A percentile compares a stretch with the other conserved stretches of the same genome.
Evolutionary conservation across 2,329 filamentous ascomycete genomes (phyloP).

Genomic region (Trichoderma hamatum): DNA sequence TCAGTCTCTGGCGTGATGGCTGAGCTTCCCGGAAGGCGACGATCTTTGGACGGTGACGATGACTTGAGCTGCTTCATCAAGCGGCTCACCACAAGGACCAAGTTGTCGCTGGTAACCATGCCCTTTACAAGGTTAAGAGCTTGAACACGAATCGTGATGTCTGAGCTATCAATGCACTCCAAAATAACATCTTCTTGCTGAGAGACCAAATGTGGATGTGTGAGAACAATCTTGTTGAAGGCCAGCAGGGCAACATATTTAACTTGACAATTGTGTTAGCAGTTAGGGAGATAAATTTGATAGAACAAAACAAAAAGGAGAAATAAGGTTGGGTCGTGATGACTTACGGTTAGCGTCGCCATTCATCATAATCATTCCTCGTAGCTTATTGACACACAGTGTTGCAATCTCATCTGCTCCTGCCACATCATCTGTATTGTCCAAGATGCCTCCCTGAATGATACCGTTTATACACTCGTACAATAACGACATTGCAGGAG

Average conservation of each 20-base stretch:
- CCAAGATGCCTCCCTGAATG: conserved; percentile 92
- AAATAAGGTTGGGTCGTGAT: not conserved
- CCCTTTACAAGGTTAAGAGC: conserved; percentile 89
- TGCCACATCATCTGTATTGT: conserved; percentile 74
- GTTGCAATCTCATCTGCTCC: conserved; percentile 91
- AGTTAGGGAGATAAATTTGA: not conserved
- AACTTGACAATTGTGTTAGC: conserved; percentile 56
- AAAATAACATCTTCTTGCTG: conserved; percentile 96
- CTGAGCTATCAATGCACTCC: conserved; percentile 91
- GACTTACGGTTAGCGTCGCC: conserved; percentile 87
- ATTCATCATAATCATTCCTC: conserved; percentile 92
- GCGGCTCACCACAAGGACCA: conserved; percentile 81
- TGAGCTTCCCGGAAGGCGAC: conserved; percentile 46
- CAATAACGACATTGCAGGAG: conserved; percentile 93
- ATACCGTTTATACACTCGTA: conserved; percentile 99
- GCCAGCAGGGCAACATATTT: conserved; percentile 96
- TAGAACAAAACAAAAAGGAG: not conserved
- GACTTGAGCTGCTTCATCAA: conserved; percentile 84
- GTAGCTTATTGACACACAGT: conserved; percentile 87
- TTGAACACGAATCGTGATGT: conserved; percentile 93
- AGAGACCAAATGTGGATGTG: conserved; percentile 85
- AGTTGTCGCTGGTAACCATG: conserved; percentile 88
- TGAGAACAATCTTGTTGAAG: conserved; percentile 90
- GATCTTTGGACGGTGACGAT: conserved; percentile 56
- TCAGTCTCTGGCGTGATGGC: conserved; percentile 50